Evolutionary conservation across 2,329 filamentous ascomycete species (phyloP).

Genomic region (Nannizziopsis arthrosporioides): DNA sequence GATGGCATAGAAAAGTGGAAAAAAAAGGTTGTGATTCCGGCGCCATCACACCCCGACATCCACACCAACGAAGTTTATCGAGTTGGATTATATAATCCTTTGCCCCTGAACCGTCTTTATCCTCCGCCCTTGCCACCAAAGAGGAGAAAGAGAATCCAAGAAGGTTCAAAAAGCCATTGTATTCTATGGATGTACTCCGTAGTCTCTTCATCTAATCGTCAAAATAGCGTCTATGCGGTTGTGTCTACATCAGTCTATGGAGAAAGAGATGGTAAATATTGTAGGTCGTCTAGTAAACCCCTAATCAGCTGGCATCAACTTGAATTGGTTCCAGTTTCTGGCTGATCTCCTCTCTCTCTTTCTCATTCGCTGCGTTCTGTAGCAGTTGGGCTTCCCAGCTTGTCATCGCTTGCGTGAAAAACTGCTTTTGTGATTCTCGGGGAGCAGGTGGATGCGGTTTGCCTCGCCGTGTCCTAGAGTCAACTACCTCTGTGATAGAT

Average conservation of each 20-base stretch:
- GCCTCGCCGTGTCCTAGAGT: constrained; percentile 33
- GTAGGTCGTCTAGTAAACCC: not conserved
- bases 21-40: not conserved
- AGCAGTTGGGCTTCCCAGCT: constrained; percentile 31
- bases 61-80: too few species aligned
- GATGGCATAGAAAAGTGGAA: too few species aligned
- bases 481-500: constrained; percentile 31
- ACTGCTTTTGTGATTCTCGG: constrained; percentile 28
- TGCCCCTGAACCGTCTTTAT: too few species aligned
- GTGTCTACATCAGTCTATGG: not conserved
- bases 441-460: constrained; percentile 21
- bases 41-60: not conserved
- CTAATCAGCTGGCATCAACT: not conserved
- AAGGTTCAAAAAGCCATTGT: too few species aligned
- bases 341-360: constrained; percentile 11
- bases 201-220: too few species aligned
- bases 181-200: too few species aligned
- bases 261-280: not conserved
- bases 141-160: too few species aligned
- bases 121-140: too few species aligned
- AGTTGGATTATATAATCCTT: not conserved
- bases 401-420: constrained; percentile 31
- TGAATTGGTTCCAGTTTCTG: constrained; percentile 12
- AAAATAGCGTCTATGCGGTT: not conserved
- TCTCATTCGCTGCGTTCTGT: constrained; percentile 7